Conservation (phyloP, 2,329 filamentous ascomycete species). For the Cytospora paraplurivora region DNA sequence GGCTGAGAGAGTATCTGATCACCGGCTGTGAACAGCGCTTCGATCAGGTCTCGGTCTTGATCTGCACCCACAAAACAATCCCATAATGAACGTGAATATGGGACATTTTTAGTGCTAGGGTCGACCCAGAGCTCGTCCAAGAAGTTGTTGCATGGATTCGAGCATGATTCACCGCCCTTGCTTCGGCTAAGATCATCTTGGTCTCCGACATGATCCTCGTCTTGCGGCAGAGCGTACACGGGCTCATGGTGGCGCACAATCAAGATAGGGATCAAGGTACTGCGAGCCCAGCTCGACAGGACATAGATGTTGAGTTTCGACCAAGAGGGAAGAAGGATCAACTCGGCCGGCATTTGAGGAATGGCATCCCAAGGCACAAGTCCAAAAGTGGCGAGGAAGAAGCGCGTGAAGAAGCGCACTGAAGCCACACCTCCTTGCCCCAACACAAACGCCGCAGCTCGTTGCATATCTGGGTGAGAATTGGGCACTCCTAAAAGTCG, state of each 20-base stretch:
- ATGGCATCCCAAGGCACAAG: conserved; percentile 39
- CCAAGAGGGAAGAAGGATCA: conserved; percentile 37
- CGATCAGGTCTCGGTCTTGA: conserved; percentile 17
- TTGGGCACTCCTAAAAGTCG: conserved; percentile 35
- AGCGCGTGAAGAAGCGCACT: conserved; percentile 34
- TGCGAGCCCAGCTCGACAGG: conserved; percentile 36
- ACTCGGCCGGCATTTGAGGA: conserved; percentile 38
- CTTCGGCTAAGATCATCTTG: not conserved
- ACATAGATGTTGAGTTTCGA: conserved; percentile 38
- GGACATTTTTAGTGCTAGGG: conserved; percentile 3
- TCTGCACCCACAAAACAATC: conserved; percentile 11
- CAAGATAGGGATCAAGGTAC: conserved; percentile 32
- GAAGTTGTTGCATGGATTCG: conserved; percentile 32
- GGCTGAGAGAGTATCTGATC: conserved; percentile 27
- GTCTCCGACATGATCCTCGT: conserved; percentile 9
- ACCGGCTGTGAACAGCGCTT: conserved; percentile 1
- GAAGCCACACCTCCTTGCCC: conserved; percentile 35
- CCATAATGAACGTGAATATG: not conserved
- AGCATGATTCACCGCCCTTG: not conserved
- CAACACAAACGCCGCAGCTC: conserved; percentile 34
- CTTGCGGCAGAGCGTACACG: conserved; percentile 35
- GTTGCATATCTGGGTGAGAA: conserved; percentile 26
- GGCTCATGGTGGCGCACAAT: conserved; percentile 37
- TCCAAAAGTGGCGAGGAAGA: conserved; percentile 34
- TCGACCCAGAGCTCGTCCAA: conserved; percentile 39